Evolutionary conservation across 2,329 filamentous ascomycete genomes (phyloP).

Genomic region (Paecilomyces dactylethromorphus): DNA sequence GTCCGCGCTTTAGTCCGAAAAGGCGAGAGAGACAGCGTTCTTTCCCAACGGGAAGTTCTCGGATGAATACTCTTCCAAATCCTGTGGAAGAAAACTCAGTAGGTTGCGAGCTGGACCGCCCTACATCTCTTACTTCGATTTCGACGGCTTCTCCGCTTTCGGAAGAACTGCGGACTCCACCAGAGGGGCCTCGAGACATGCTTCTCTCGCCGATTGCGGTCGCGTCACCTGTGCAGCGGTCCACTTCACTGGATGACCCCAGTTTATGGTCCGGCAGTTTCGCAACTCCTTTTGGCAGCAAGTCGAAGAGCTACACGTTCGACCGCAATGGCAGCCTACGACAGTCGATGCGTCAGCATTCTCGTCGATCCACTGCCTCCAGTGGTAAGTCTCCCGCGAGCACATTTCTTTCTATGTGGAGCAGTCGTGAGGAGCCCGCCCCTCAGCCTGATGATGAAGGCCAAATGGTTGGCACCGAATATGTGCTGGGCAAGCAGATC

Average conservation of each 20-base stretch:
- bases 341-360: slow-evolving; percentile 26
- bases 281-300: slow-evolving; percentile 27
- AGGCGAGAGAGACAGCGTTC: slow-evolving; percentile 16
- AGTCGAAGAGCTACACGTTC: slow-evolving; percentile 25
- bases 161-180: slow-evolving; percentile 37
- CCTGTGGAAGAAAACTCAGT: slow-evolving; percentile 16
- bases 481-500: slow-evolving; percentile 61
- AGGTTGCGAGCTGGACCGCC: slow-evolving; percentile 26
- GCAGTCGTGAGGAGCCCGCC: slow-evolving; percentile 31
- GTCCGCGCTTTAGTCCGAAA: slow-evolving; percentile 15
- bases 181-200: slow-evolving; percentile 27
- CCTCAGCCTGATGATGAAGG: slow-evolving; percentile 59
- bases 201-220: slow-evolving; percentile 32
- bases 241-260: slow-evolving; percentile 34
- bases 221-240: slow-evolving; percentile 29
- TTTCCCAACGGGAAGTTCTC: slow-evolving; percentile 19
- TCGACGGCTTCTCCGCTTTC: slow-evolving; percentile 36
- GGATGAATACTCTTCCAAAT: slow-evolving; percentile 14
- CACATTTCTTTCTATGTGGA: slow-evolving; percentile 52
- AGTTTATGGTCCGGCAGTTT: slow-evolving; percentile 31
- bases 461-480: slow-evolving; percentile 59
- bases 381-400: slow-evolving; percentile 53
- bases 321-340: slow-evolving; percentile 30
- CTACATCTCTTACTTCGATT: slow-evolving; percentile 38
- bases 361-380: slow-evolving; percentile 43